Percentiles rank a stretch among this genome's conserved stretches.
Conservation (phyloP, 2,329 filamentous ascomycete genomes). For the Leptodontidium sp. region DNA sequence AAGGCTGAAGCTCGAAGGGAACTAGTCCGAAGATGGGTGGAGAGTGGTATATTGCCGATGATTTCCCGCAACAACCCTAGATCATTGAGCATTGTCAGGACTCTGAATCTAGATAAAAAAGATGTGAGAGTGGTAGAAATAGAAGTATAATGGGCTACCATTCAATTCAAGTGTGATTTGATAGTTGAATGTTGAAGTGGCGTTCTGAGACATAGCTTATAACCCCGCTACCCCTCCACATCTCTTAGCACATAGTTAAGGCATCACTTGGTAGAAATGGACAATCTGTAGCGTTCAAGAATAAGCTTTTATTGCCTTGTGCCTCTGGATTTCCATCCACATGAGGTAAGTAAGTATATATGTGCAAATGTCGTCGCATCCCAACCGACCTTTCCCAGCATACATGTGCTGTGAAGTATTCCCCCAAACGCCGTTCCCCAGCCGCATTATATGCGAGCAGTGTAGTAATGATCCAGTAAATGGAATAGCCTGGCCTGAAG, state of each 20-base stretch:
- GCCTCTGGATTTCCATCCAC: neutral
- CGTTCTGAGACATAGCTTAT: neutral
- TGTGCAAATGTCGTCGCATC: constrained; percentile 5
- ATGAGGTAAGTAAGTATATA: constrained; percentile 7
- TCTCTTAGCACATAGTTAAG: too few species aligned
- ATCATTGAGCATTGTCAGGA: too few species aligned
- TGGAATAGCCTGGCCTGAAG: neutral
- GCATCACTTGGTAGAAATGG: too few species aligned
- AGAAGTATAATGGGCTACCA: too few species aligned
- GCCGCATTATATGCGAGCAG: constrained; percentile 12
- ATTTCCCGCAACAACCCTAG: neutral
- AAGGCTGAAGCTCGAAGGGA: neutral
- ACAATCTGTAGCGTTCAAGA: constrained; percentile 1
- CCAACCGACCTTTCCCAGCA: neutral
- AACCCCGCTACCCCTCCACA: neutral
- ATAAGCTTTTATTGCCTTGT: constrained; percentile 17
- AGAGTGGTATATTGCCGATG: neutral
- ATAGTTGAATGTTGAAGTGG: too few species aligned
- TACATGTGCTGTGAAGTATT: neutral
- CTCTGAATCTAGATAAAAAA: too few species aligned
- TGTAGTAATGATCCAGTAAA: constrained; percentile 7
- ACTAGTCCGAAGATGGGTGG: constrained; percentile 4
- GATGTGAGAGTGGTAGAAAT: too few species aligned
- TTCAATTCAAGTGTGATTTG: too few species aligned
- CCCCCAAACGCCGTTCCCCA: constrained; percentile 15